Percentiles rank a stretch among this genome's conserved stretches.
phyloP scores from a whole-genome alignment of 768 basidiomycete species.

The Melanogaster broomeanus region DNA sequence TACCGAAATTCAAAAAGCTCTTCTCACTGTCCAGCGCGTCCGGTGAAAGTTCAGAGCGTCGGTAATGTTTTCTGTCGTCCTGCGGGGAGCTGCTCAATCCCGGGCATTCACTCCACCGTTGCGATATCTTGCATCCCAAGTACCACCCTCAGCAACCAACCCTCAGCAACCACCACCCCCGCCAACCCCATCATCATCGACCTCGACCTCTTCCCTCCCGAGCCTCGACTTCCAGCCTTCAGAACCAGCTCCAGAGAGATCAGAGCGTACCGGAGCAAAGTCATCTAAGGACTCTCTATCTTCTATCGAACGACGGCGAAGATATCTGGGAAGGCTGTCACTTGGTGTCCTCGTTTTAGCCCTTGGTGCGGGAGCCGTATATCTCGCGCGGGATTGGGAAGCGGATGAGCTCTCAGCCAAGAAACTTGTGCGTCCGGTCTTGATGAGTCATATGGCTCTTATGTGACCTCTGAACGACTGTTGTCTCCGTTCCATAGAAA shows the following conservation, averaged over 20 bases:
- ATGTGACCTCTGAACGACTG: neutral
- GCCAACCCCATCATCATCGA: neutral
- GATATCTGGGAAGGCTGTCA: constrained; percentile 54
- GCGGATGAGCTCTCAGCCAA: constrained; percentile 65
- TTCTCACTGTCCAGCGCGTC: neutral
- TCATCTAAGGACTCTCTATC: constrained; percentile 80
- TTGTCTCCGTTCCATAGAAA: constrained; percentile 39
- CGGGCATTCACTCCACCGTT: constrained; percentile 14
- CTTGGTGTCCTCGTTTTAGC: constrained; percentile 57
- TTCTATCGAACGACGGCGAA: constrained; percentile 72
- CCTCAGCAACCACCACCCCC: constrained; percentile 6
- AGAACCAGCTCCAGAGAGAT: constrained; percentile 40
- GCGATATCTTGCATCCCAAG: constrained; percentile 23
- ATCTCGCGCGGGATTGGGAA: constrained; percentile 81
- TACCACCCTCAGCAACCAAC: constrained; percentile 16
- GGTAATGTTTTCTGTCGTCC: constrained; percentile 24
- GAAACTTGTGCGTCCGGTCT: constrained; percentile 58
- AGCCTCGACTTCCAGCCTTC: constrained; percentile 69
- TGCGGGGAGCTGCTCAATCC: constrained; percentile 24
- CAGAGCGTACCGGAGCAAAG: constrained; percentile 68
- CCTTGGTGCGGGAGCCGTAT: constrained; percentile 55
- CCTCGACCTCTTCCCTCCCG: constrained; percentile 32
- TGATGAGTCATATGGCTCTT: neutral
- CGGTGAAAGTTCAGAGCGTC: neutral
- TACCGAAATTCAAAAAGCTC: neutral